Evolutionary conservation across 208 protist species (phyloP), one percentile per base, ranked within the genome.

Genomic region (Trypanosoma lewisi): DNA sequence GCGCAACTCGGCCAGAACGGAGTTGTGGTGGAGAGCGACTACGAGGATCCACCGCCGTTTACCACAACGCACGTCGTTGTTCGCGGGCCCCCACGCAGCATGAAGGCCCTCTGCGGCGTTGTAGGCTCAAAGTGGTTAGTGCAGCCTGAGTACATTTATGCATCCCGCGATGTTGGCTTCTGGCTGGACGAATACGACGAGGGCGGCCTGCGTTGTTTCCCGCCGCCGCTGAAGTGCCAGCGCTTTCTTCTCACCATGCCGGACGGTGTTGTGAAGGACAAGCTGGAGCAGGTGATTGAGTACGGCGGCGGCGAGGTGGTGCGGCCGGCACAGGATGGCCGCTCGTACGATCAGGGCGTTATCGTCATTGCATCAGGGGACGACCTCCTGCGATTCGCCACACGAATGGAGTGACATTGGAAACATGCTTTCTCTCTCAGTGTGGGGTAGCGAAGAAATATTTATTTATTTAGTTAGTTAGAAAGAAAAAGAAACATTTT

Each of bases 301-400:
- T 92, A 89, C 75, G 88, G 88, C 12, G 85, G 82, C 12, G 88
- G 88, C 0, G 82, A 91, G 59, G 78, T 94, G 34, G 48, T 94
- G 45, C 41, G 63, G 8, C 31, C 33, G 34, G n/a, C 31, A 21
- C 30, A 28, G 11, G 51, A 65, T 53, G 54, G 63, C 17, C 36
- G 62, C 23, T 41, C 28, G 54, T 44, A 68, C 28, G 77, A 70
- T 41, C 69, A 87, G 41, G 81, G 73, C 27, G 86, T 87, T 11
- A 55, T 91, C 9, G 87, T 94, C 6, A 86, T 94, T 58, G 71
- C 71, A 11, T 85, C 78, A 21, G 87, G 83, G 16, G 80, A 89
- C 39, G 84, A 94, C 27, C 68, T 94, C 12, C 69, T 93, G 27
- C 81, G 77, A 1, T 91, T 86, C 63, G 86, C 85, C 3, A 92